A percentile compares a stretch with the other conserved stretches of the same genome.
Evolutionary conservation across 2,329 filamentous ascomycete species (phyloP).

Genomic region (Arthroderma uncinatum): DNA sequence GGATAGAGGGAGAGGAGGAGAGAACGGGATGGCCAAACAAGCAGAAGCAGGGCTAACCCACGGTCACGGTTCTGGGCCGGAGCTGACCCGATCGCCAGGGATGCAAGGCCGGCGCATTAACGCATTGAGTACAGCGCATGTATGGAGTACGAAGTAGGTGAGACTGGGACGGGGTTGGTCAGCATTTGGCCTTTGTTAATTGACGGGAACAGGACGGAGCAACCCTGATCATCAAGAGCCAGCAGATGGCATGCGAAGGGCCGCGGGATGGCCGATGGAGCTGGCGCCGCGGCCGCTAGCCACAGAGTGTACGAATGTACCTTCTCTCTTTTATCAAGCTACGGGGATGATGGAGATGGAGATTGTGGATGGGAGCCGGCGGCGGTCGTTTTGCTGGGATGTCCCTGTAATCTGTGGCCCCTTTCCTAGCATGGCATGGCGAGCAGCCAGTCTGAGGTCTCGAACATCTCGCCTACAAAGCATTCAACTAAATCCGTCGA

Average conservation of each 20-base stretch:
- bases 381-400: background rate
- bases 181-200: background rate
- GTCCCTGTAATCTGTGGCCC: background rate
- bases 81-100: background rate
- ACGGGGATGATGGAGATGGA: background rate
- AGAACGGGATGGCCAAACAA: conserved; percentile 4
- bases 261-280: conserved; percentile 3
- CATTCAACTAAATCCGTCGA: background rate
- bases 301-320: background rate
- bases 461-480: background rate
- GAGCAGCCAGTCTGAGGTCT: background rate
- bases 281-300: background rate
- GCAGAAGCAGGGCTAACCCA: conserved; percentile 5
- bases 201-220: background rate
- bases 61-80: conserved; percentile 4
- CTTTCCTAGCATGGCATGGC: background rate
- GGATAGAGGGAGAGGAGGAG: background rate
- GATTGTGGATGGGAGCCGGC: background rate
- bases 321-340: background rate
- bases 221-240: background rate
- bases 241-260: background rate
- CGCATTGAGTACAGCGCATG: background rate
- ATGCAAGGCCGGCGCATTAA: background rate
- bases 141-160: background rate
- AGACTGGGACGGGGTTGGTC: background rate